Conservation (phyloP, 2,329 filamentous ascomycete genomes). For the Cadophora luteo-olivacea region DNA sequence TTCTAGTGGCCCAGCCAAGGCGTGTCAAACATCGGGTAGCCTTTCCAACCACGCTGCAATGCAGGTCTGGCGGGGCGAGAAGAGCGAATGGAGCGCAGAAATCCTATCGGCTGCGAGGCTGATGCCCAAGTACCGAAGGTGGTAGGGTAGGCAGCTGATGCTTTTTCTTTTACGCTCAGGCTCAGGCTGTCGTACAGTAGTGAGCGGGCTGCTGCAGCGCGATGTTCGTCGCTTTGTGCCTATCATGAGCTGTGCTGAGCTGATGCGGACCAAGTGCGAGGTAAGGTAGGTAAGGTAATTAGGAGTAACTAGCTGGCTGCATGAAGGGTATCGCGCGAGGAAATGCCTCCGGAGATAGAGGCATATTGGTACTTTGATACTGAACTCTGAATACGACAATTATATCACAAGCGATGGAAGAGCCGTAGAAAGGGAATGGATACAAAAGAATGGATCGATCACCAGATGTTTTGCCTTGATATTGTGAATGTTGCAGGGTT, state of each 20-base stretch:
- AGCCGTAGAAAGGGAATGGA: neutral
- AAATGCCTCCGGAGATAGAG: neutral
- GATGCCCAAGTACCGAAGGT: neutral
- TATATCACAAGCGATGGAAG: neutral
- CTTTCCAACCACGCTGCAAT: neutral
- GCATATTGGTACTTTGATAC: neutral
- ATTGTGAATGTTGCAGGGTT: neutral
- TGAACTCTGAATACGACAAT: neutral
- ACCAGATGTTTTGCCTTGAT: neutral
- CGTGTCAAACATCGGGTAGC: constrained; percentile 2
- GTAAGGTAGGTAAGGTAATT: too few relatives aligned
- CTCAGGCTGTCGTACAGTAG: constrained; percentile 13
- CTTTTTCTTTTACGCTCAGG: neutral
- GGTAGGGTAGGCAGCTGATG: constrained; percentile 2
- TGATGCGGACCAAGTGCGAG: neutral
- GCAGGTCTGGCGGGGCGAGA: constrained; percentile 1
- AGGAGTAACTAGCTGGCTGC: neutral
- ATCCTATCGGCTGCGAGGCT: constrained; percentile 8
- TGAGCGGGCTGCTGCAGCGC: constrained; percentile 3
- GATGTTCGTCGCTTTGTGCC: neutral
- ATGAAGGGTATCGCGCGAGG: neutral
- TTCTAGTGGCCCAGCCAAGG: neutral
- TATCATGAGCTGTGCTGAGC: neutral
- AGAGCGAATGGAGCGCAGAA: neutral
- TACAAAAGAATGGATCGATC: constrained; percentile 6